phyloP scores from a whole-genome alignment of 768 basidiomycete genomes.

The Macrolepiota fuliginosa region DNA sequence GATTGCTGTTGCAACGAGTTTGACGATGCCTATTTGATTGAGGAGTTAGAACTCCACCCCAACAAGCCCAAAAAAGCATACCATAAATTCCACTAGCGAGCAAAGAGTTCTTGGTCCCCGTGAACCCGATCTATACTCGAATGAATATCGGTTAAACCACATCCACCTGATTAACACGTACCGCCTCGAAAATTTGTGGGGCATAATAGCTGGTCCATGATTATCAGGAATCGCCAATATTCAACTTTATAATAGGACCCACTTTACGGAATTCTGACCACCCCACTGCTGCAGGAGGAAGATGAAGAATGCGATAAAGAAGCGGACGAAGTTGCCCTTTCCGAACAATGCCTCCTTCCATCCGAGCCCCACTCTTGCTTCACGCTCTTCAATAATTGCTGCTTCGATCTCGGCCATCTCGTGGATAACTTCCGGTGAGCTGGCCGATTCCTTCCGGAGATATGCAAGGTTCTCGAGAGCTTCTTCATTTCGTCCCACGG shows the following conservation, averaged over 20 bases:
- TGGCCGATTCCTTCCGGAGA: conserved; percentile 44
- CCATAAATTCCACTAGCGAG: conserved; percentile 73
- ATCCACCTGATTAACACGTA: conserved; percentile 26
- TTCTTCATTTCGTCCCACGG: conserved; percentile 51
- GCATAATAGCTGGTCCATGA: conserved; percentile 54
- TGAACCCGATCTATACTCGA: conserved; percentile 58
- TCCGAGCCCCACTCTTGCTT: conserved; percentile 62
- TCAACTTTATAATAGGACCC: conserved; percentile 12
- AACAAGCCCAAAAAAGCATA: conserved; percentile 1
- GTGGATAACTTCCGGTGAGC: conserved; percentile 44
- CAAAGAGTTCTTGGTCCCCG: conserved; percentile 53
- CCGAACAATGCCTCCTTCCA: conserved; percentile 72
- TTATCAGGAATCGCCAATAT: neutral
- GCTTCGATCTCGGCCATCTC: conserved; percentile 84
- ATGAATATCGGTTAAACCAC: neutral
- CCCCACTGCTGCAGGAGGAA: conserved; percentile 83
- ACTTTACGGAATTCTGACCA: conserved; percentile 79
- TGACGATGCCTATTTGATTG: conserved; percentile 45
- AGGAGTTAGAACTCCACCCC: neutral
- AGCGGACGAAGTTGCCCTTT: conserved; percentile 79
- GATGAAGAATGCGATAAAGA: conserved; percentile 80
- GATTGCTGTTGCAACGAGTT: conserved; percentile 61
- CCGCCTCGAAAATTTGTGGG: conserved; percentile 69
- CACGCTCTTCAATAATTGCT: conserved; percentile 70
- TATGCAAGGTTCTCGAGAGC: conserved; percentile 63